Base-by-base conservation (phyloP, 768 basidiomycete species). In the Lentinula boryana region DNA sequence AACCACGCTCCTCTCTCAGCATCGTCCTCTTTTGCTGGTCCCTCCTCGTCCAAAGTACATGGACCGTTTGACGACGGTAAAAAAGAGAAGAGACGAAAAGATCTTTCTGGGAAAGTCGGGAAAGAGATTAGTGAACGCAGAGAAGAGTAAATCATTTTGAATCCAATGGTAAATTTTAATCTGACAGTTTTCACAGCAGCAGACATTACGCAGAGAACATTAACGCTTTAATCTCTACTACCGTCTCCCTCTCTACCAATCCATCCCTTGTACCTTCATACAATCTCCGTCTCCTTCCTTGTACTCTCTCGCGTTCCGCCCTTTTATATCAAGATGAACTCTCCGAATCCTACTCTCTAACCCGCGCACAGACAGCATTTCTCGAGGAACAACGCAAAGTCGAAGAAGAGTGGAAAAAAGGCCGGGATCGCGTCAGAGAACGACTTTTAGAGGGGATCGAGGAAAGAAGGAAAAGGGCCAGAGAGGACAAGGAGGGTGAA, bases 401-500 rank as follows among this genome's bases (percentile, higher is more conserved):
- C 4, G 92, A 93, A 67, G 89, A 91, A 5, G 92, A 93, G 68
- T 93, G 87, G 86, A 81, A 79, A 64, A 80, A 83, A 48, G 91
- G 92, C 3, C 78, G 87, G 50, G 89, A 89, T 46, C 77, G 86
- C 32, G 86, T 93, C 16, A 77, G 89, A 7, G 90, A 93, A 66
- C 79, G 91, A 15, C 76, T 94, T 33, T 71, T 93, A 15, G 92
- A 93, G 67, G 90, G 92, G 32, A 88, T 94, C 64, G 91, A 93
- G 70, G 92, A 94, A 68, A 79, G 91, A 33, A 73, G 91, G 59
- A 78, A 85, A 65, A 75, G 88, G 62, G 92, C 92, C 32, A 76
- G 92, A 56, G 92, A 94, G 63, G 92, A 94, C 75, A 93, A 93
- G 69, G 92, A 93, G 62, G 89, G 91, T 63, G 92, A 94, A 66